Base-by-base conservation (phyloP, 176 grass and related monocot species). In the Aegilops umbellulata region DNA sequence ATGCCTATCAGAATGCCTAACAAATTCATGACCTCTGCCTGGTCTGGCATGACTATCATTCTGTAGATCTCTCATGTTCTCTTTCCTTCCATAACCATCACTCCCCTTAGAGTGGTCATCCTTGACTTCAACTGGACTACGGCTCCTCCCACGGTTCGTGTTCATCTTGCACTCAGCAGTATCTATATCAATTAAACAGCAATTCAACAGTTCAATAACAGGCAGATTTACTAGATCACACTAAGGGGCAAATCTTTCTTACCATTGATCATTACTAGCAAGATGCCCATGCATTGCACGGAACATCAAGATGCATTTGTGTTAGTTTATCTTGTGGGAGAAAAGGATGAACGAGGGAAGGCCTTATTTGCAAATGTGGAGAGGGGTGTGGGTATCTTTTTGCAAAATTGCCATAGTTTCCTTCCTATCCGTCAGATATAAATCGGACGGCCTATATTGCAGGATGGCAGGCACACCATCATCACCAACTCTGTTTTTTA, bases 1-100 rank as follows among this genome's bases (percentile, higher is more conserved):
- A 74, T 94, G 64, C 62, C 81, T 89, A 74, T 94, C 91, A 70
- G 83, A 82, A 53, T 92, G 68, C 51, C 86, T 95, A 55, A 41
- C 64, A 53, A 27, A 87, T 29, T 91, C 97, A 77, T 94, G 79
- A 79, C 73, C 86, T 93, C 78, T 93, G 32, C 82, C 83, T 60
- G 67, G 57, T 42, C 51, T 81, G 61, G 81, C 69, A 35, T 76
- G 76, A 75, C 17, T 58, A 8, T 90, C 76, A 30, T 84, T 83
- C 6, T 90, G 90, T 26, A 82, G 46, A 64, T 82, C 86, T 87
- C 77, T 90, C 70, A 29, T 76, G 64, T 60, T 31, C 77, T 87
- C 83, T 60, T 88, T 92, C 42, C 86, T 89, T 75, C 65, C 30
- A 64, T 70, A 87, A 85, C 8, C 83, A 13, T 35, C 83, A 90